Percentiles rank a stretch among this genome's conserved stretches.
These are phyloP conservation scores for Sporothrix phasma DNA, from an alignment of 2,329 filamentous ascomycete species.

Conservation along the genomic window DNA sequence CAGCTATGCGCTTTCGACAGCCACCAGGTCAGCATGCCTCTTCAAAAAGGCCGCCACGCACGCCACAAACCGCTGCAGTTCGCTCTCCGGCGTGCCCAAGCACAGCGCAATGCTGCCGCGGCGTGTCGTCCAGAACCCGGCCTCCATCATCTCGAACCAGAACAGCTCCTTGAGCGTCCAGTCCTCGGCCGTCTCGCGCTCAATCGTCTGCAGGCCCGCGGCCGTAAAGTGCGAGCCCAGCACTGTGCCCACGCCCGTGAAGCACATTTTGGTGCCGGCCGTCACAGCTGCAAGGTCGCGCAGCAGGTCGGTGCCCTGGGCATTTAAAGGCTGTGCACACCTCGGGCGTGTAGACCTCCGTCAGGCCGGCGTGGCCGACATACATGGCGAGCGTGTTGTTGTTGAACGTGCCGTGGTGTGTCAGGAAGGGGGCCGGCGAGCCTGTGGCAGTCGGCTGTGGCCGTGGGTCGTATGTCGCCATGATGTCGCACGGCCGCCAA, in stretches of 20 bases:
- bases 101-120: constrained; percentile 17
- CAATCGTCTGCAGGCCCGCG: constrained; percentile 9
- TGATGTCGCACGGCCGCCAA: constrained; percentile 54
- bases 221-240: constrained; percentile 29
- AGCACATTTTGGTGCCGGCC: constrained; percentile 28
- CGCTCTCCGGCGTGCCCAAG: constrained; percentile 16
- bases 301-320: constrained; percentile 25
- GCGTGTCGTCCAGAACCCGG: constrained; percentile 18
- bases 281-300: constrained; percentile 25
- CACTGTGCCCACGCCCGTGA: constrained; percentile 31
- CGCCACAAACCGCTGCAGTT: constrained; percentile 39
- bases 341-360: constrained; percentile 28
- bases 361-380: constrained; percentile 37
- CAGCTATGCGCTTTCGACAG: not conserved
- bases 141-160: constrained; percentile 19
- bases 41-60: constrained; percentile 10
- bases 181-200: constrained; percentile 16
- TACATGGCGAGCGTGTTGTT: constrained; percentile 55
- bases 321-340: constrained; percentile 26
- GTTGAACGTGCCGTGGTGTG: constrained; percentile 48
- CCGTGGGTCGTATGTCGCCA: constrained; percentile 57
- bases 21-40: constrained; percentile 13
- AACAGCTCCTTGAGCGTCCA: constrained; percentile 19
- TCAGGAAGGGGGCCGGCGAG: constrained; percentile 27
- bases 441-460: constrained; percentile 26